Evolutionary conservation across 768 basidiomycete species (phyloP), one percentile per base, ranked within the genome.

Genomic region (Amanita muscaria): DNA sequence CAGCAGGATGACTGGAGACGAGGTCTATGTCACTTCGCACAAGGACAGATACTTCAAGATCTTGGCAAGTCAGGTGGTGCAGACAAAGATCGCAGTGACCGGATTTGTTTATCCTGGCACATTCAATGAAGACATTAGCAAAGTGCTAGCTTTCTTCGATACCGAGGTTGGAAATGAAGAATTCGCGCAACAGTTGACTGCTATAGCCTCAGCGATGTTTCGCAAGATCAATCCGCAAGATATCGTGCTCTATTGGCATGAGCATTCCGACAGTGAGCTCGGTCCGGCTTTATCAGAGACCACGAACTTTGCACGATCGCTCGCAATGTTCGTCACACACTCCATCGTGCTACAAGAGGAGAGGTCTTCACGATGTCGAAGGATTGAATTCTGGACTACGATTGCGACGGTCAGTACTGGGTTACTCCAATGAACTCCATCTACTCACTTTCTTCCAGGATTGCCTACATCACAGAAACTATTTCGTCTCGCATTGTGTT

Each of bases 381-480:
- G 68, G 16, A 51, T 70, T 1, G 61, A 60, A 33, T 68, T 74
- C 48, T 73, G 74, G 65, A 37, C 74, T 19, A 69, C 73, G 42
- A 49, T 74, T 36, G 68, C 74, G 16, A 59, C 51, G 10, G 74
- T 76, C 47, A 46, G 63, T 52, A 10, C 44, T 5, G 11, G 29
- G 16, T 6, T n/a, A 29, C 37, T 40, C 15, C 37, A n/a, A n/a
- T 34, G 18, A 8, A 23, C 38, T 10, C 15, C 9, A 29, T 1
- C 30, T n/a, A 16, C 19, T 38, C 38, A 35, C 29, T 11, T 40
- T 21, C 11, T 49, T 33, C 5, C 44, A 77, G 76, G 57, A 62
- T 42, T 75, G 71, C 37, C 57, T 73, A 24, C 58, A 60, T 16
- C 55, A 71, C 19, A 64, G 70, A 27, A 76, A 78, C 46, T 76